phyloP scores from a whole-genome alignment of 805 yeast genomes.

The Starmerella kuoi region DNA sequence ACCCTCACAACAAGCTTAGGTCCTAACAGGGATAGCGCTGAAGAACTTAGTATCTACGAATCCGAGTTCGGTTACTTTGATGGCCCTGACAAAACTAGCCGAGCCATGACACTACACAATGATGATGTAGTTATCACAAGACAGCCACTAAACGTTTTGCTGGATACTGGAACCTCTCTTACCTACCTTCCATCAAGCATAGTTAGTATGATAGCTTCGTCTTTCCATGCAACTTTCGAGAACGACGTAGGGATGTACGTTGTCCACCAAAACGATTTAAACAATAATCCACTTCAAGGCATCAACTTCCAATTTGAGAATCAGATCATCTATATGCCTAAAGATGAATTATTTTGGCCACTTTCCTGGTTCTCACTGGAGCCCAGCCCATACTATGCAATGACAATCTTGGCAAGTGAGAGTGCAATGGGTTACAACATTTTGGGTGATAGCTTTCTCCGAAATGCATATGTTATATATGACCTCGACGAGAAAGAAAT shows the following conservation, averaged over 20 bases:
- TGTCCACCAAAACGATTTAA: slow-evolving; percentile 29
- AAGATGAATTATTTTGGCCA: slow-evolving; percentile 28
- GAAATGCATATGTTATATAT: slow-evolving; percentile 45
- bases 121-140: slow-evolving; percentile 16
- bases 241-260: slow-evolving; percentile 32
- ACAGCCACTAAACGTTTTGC: slow-evolving; percentile 29
- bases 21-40: not conserved
- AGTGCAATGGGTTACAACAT: slow-evolving; percentile 29
- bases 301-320: slow-evolving; percentile 44
- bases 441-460: slow-evolving; percentile 47
- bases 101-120: not conserved
- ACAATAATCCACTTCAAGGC: slow-evolving; percentile 17
- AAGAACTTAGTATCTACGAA: not conserved
- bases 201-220: slow-evolving; percentile 27
- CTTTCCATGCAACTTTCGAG: slow-evolving; percentile 35
- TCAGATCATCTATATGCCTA: slow-evolving; percentile 37
- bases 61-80: slow-evolving; percentile 3
- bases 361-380: slow-evolving; percentile 24
- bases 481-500: slow-evolving; percentile 43
- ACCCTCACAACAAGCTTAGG: slow-evolving; percentile 13
- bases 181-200: slow-evolving; percentile 36
- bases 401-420: slow-evolving; percentile 24
- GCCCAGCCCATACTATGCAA: slow-evolving; percentile 22
- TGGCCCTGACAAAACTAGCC: not conserved
- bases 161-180: slow-evolving; percentile 49